Evolutionary conservation across 768 basidiomycete genomes (phyloP).

Genomic region (Gyrodon lividus): DNA sequence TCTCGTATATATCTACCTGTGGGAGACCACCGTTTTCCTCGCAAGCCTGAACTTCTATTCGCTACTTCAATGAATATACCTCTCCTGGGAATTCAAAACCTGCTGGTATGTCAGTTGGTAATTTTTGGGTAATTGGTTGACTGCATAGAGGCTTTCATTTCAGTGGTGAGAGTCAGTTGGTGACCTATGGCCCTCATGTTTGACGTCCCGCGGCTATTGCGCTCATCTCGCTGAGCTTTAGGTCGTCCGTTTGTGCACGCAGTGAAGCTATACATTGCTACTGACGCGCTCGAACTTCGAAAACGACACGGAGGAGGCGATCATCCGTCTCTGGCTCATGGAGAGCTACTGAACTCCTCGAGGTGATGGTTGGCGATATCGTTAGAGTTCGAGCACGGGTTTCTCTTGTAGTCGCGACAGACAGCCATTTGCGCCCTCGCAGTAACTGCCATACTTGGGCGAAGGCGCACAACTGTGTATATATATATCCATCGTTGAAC

Average conservation of each 20-base stretch:
- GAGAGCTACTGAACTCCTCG: neutral
- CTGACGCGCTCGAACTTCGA: no score
- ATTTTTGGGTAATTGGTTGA: neutral
- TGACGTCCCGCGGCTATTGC: neutral
- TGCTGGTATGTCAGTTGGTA: neutral
- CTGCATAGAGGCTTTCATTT: no score
- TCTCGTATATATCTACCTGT: no score
- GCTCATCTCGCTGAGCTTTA: neutral
- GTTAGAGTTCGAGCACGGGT: neutral
- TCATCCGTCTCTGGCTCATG: neutral
- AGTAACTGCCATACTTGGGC: slow-evolving; percentile 11
- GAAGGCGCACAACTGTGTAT: slow-evolving; percentile 1
- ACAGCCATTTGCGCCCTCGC: slow-evolving; percentile 10
- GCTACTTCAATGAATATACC: neutral
- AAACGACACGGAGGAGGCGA: neutral
- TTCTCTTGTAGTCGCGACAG: neutral
- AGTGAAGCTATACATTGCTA: no score
- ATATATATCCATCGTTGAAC: no score
- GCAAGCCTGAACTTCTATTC: neutral
- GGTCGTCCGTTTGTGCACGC: neutral
- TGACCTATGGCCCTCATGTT: no score
- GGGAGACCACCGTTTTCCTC: no score
- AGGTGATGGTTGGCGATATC: slow-evolving; percentile 8
- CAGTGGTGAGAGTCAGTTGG: no score
- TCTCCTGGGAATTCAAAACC: neutral